Evolutionary conservation across 768 basidiomycete genomes (phyloP), one percentile per base, ranked within the genome.

Genomic region (Dentipellis fragilis): DNA sequence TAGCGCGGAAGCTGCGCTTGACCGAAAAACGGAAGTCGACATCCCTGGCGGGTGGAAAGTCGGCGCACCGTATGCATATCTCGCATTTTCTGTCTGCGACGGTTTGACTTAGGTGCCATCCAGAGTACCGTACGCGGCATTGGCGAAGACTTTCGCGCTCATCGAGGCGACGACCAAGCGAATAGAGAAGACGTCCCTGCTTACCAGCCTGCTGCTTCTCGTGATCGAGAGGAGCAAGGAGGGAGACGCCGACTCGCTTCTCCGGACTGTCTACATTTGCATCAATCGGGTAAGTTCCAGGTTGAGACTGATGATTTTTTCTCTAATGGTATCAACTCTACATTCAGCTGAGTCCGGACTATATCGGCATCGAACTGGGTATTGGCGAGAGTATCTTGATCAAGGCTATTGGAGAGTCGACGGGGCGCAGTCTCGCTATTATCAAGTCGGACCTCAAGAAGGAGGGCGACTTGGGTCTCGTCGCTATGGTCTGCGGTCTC

Each of bases 141-240:
- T 99, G 37, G 83, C 93, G 9, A 86, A 91, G 61, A 81, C 87
- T 0, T 98, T 98, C 67, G 78, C 84, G 16, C 71, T 88, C 34
- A 98, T 99, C 58, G 94, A 96, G 68, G 81, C 83, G 4, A 99
- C 96, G 9, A 97, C 93, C 1, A 98, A 97, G 65, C 87, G 96
- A 17, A 71, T 96, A 48, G 93, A 96, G 68, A 99, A 98, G 69
- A 89, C 82, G 2, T 80, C 90, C 0, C 75, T 93, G 58, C 79
- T 99, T 9, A 98, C 93, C 0, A 77, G 87, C 0, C 93, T 98
- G 68, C 74, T 99, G 45, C 71, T 93, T 5, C 83, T 95, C 10
- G 91, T 98, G 34, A 93, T 97, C 54, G 85, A 86, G 66, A 76
- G 92, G 49, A 89, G 93, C 58, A 84, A 83, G 14, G 76, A 83